Percentiles rank a stretch among this genome's conserved stretches.
Evolutionary conservation across 169 alveolate genomes (phyloP).

Genomic region (Perkinsus chesapeaki): DNA sequence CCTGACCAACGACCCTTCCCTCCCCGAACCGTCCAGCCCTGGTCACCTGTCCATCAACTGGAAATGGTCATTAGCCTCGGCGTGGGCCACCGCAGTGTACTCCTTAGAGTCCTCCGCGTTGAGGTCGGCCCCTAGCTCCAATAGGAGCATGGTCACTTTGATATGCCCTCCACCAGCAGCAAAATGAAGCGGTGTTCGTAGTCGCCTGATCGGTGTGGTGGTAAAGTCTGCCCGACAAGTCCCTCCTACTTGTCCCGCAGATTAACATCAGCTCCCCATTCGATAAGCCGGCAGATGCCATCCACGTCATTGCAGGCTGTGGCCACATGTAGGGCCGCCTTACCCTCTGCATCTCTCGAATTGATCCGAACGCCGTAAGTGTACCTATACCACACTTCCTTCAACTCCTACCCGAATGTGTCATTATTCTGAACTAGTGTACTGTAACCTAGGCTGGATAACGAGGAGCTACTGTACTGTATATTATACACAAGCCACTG

Average conservation of each 20-base stretch:
- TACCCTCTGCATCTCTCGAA: background rate
- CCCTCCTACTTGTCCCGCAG: conserved; percentile 7
- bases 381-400: background rate
- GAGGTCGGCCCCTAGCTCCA: conserved; percentile 15
- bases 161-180: conserved; percentile 12
- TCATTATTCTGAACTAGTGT: too few species aligned
- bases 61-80: conserved; percentile 33
- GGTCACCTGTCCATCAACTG: conserved; percentile 12
- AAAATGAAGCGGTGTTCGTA: conserved; percentile 27
- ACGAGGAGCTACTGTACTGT: too few species aligned
- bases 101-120: conserved; percentile 27
- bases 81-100: conserved; percentile 30
- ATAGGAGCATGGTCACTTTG: background rate
- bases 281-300: conserved; percentile 31
- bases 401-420: too few species aligned
- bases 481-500: background rate
- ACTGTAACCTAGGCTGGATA: too few species aligned
- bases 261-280: conserved; percentile 35
- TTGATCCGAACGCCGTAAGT: conserved; percentile 1
- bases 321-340: conserved; percentile 19
- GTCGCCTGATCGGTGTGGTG: background rate
- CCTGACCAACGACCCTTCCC: conserved; percentile 21
- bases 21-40: too few species aligned
- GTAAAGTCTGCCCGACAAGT: background rate
- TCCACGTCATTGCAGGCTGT: conserved; percentile 34